Base-by-base conservation (phyloP, 805 yeast species). In the Candida oleophila region DNA sequence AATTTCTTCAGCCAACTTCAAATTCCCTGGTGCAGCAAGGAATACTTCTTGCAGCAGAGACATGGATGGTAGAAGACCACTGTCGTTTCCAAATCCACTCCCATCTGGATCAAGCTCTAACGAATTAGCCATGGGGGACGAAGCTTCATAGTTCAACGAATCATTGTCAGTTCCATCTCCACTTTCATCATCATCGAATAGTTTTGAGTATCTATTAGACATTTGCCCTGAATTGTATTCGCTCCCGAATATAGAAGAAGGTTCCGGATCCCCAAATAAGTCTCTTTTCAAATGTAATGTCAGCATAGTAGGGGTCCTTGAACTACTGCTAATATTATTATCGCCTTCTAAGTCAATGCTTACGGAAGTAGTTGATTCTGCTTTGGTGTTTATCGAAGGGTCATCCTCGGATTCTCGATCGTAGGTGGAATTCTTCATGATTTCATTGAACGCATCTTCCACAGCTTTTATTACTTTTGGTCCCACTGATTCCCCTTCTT, bases 21-120 rank as follows among this genome's bases (percentile, higher is more conserved):
- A 63, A 41, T 81, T 81, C 5, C 89, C 89, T 0, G 91, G 90
- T 1, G 87, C 85, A 0, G 87, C 86, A 14, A 81, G 60, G 45
- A 69, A 74, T 38, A 79, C 61, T 20, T 36, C 39, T 32, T 74
- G 65, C 54, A 70, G 64, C 39, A 55, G 52, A 4, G 41, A 38
- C 41, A 38, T 38, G 3, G 41, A 14, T 15, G 15, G 22, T n/a
- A 15, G 35, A 32, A 55, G 15, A 35, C 46, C 14, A 42, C 38
- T 22, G 25, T 41, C 53, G 20, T 41, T 42, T 19, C 41, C 41
- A 25, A 43, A 14, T 16, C 32, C 43, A 34, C 32, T n/a, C 9
- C 30, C 30, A 18, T 36, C 39, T n/a, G 22, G 22, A 16, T 36
- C 39, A 36, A 5, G 44, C 41, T 55, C 61, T 11, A 49, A 28